phyloP scores from a whole-genome alignment of 2,329 filamentous ascomycete species.

The Venturia aucupariae region DNA sequence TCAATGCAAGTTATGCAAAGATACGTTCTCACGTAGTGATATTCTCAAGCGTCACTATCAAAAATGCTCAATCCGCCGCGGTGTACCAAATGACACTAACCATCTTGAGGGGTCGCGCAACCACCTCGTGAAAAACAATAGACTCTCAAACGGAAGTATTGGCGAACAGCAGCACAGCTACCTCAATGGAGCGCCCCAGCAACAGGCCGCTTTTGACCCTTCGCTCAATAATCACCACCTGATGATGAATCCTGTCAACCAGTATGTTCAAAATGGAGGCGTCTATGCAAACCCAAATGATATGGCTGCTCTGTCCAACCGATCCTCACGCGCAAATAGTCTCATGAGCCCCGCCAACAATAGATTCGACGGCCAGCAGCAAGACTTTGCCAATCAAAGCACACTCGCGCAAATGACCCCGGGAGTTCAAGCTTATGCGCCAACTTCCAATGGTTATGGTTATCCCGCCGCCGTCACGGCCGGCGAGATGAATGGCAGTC shows the following conservation, averaged over 20 bases:
- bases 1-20: slow-evolving; percentile 95
- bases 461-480: slow-evolving; percentile 1
- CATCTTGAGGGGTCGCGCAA: slow-evolving; percentile 89
- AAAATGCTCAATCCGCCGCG: slow-evolving; percentile 93
- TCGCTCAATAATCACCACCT: slow-evolving; percentile 5
- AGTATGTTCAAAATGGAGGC: not conserved
- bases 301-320: slow-evolving; percentile 32
- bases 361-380: not conserved
- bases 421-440: slow-evolving; percentile 3
- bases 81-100: slow-evolving; percentile 89
- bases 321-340: slow-evolving; percentile 41
- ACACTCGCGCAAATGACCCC: not conserved
- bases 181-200: slow-evolving; percentile 2
- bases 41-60: slow-evolving; percentile 98
- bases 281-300: not conserved
- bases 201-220: not conserved
- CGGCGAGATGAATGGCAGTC: not conserved
- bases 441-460: not conserved
- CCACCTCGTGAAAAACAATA: slow-evolving; percentile 48
- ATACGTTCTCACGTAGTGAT: slow-evolving; percentile 95
- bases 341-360: slow-evolving; percentile 31
- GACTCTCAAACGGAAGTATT: slow-evolving; percentile 20
- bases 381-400: slow-evolving; percentile 1
- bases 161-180: slow-evolving; percentile 9
- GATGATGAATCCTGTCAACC: not conserved